A percentile compares a stretch with the other conserved stretches of the same genome.
Evolutionary conservation across 306 rosid genomes (phyloP).

Genomic region (Vachellia collinsii): DNA sequence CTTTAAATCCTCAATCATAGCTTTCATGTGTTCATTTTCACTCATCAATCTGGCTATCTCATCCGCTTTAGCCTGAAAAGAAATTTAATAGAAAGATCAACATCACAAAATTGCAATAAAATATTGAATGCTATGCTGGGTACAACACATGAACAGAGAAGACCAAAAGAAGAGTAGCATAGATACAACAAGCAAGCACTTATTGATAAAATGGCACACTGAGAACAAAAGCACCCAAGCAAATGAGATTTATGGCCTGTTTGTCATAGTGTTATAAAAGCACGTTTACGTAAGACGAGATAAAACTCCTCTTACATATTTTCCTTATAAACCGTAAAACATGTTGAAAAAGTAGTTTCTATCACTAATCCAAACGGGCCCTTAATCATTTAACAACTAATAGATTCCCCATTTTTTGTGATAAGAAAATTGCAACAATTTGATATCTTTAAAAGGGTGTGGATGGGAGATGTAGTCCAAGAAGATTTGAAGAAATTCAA

Average conservation of each 20-base stretch:
- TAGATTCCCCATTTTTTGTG: neutral
- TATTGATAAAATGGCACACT: slow-evolving; percentile 21
- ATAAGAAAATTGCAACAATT: neutral
- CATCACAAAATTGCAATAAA: slow-evolving; percentile 26
- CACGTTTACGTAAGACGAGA: no score
- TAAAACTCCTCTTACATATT: no score
- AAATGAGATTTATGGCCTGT: neutral
- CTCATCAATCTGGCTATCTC: slow-evolving; percentile 96
- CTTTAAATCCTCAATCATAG: slow-evolving; percentile 79
- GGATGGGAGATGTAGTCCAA: neutral
- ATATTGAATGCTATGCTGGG: slow-evolving; percentile 27
- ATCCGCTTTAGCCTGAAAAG: slow-evolving; percentile 90
- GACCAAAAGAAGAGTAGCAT: slow-evolving; percentile 27
- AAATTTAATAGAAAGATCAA: slow-evolving; percentile 19
- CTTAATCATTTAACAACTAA: neutral
- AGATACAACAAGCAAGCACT: slow-evolving; percentile 24
- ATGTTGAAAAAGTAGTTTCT: no score
- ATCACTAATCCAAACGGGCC: no score
- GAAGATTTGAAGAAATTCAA: neutral
- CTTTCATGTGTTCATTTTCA: slow-evolving; percentile 87
- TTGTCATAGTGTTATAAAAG: no score
- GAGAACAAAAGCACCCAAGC: neutral
- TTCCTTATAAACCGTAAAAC: no score
- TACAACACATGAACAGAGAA: slow-evolving; percentile 23
- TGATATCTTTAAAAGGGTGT: slow-evolving; percentile 5